A percentile compares a stretch with the other conserved stretches of the same genome.
Evolutionary conservation across 306 rosid species (phyloP).

Genomic region (Cucurbita moschata): DNA sequence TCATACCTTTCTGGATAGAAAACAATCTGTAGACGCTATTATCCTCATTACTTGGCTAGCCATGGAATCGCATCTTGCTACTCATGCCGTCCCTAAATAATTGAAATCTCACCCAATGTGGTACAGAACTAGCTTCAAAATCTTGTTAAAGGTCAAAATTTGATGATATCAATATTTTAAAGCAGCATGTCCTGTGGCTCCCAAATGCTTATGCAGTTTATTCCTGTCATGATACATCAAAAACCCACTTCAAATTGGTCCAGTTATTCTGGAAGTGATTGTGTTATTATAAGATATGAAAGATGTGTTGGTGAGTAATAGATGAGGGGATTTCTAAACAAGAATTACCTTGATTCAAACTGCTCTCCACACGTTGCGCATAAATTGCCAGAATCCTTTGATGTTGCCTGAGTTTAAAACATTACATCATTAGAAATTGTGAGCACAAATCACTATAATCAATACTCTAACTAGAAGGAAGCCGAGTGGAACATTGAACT

Average conservation of each 20-base stretch:
- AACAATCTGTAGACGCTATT: background rate
- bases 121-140: background rate
- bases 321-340: background rate
- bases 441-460: background rate
- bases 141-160: background rate
- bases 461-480: background rate
- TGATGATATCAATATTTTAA: constrained; percentile 19
- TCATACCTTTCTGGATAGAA: background rate
- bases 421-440: background rate
- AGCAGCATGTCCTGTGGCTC: constrained; percentile 68
- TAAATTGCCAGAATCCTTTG: constrained; percentile 34
- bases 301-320: background rate
- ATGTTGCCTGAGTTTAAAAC: constrained; percentile 24
- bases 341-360: constrained; percentile 65
- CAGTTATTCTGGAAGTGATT: background rate
- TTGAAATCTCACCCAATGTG: background rate
- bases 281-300: background rate
- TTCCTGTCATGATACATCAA: constrained; percentile 36
- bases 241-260: constrained; percentile 4
- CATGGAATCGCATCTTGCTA: background rate
- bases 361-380: constrained; percentile 78
- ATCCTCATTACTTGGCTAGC: background rate
- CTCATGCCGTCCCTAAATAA: background rate
- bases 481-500: background rate
- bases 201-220: constrained; percentile 61